phyloP scores from a whole-genome alignment of 306 rosid genomes.

The Cicer chorassanicum region DNA sequence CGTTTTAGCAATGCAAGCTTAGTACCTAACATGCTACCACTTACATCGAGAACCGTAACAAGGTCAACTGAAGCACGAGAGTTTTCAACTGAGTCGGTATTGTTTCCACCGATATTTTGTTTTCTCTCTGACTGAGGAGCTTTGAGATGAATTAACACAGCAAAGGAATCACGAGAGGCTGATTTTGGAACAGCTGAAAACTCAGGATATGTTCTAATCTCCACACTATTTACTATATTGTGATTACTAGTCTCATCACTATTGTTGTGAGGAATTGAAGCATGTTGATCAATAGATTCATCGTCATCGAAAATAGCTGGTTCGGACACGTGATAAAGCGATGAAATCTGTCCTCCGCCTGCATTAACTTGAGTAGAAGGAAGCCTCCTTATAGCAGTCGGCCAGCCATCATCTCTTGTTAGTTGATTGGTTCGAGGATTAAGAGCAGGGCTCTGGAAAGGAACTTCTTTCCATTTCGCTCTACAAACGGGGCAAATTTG shows the following conservation, averaged over 20 bases:
- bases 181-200: slow-evolving; percentile 76
- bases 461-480: slow-evolving; percentile 95
- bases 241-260: slow-evolving; percentile 49
- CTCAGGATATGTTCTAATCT: slow-evolving; percentile 80
- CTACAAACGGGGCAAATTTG: slow-evolving; percentile 93
- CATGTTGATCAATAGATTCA: slow-evolving; percentile 68
- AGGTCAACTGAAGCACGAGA: slow-evolving; percentile 87
- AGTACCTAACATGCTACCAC: slow-evolving; percentile 99
- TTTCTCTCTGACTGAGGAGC: slow-evolving; percentile 67
- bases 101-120: slow-evolving; percentile 41
- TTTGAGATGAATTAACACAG: slow-evolving; percentile 78
- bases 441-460: slow-evolving; percentile 70
- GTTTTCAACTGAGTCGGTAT: slow-evolving; percentile 44
- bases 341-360: slow-evolving; percentile 58
- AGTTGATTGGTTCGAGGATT: slow-evolving; percentile 58
- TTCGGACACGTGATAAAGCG: slow-evolving; percentile 63
- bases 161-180: slow-evolving; percentile 65
- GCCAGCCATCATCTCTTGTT: slow-evolving; percentile 67
- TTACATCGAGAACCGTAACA: slow-evolving; percentile 91
- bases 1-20: slow-evolving; percentile 91
- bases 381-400: slow-evolving; percentile 55
- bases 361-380: slow-evolving; percentile 61
- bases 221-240: slow-evolving; percentile 49
- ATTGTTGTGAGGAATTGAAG: slow-evolving; percentile 48
- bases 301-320: slow-evolving; percentile 81